Evolutionary conservation across 1,284 basidiomycete genomes (phyloP).

Genomic region (Erythrobasidium hasegawianum): DNA sequence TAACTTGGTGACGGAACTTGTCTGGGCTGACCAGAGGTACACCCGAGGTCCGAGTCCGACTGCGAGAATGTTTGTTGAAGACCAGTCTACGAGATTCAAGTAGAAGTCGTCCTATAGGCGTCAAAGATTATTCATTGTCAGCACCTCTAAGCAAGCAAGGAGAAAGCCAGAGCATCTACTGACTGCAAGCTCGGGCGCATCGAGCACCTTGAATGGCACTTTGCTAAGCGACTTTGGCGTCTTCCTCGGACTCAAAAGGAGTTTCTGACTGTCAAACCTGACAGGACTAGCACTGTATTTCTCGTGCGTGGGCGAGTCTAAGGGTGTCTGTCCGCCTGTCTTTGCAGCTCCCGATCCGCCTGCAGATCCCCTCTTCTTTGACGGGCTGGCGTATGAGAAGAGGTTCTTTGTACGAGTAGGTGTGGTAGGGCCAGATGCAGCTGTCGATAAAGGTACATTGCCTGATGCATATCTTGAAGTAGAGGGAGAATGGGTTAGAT

Average conservation of each 20-base stretch:
- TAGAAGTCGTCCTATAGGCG: conserved; percentile 81
- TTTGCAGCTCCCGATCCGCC: conserved; percentile 47
- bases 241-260: conserved; percentile 81
- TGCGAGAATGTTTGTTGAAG: conserved; percentile 84
- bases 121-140: too few species aligned
- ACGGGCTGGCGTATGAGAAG: conserved; percentile 53
- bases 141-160: neutral
- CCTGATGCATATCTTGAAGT: conserved; percentile 45
- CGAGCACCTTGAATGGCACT: conserved; percentile 94
- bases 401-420: conserved; percentile 53
- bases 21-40: conserved; percentile 95
- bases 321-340: conserved; percentile 43
- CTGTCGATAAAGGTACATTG: conserved; percentile 27
- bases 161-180: conserved; percentile 33
- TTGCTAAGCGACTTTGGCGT: conserved; percentile 80
- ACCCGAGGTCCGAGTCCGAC: conserved; percentile 89
- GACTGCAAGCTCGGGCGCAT: conserved; percentile 85
- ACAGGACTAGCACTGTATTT: conserved; percentile 89
- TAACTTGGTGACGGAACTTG: conserved; percentile 83
- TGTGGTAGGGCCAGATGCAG: conserved; percentile 41
- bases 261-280: conserved; percentile 70
- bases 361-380: conserved; percentile 38
- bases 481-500: conserved; percentile 43
- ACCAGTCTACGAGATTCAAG: conserved; percentile 97
- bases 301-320: conserved; percentile 65